Percentiles rank a stretch among this genome's conserved stretches.
Conservation (phyloP, 176 grass and related monocot species). For the barley (Hordeum vulgare) region DNA sequence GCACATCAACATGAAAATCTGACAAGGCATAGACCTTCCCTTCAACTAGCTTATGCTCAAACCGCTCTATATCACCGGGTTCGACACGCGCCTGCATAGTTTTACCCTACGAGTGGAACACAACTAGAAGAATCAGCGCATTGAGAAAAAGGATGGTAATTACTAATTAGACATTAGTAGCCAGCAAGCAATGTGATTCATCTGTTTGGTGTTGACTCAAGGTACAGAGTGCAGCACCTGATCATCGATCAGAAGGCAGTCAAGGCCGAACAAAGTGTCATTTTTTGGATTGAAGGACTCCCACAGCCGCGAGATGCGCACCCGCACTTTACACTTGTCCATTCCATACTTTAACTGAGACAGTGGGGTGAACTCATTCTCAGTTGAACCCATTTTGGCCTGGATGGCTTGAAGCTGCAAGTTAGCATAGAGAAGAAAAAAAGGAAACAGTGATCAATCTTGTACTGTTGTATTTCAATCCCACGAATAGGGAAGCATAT, state of each 20-base stretch:
- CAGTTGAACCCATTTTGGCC: neutral
- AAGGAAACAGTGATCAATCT: neutral
- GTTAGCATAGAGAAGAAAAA: neutral
- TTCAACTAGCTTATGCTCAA: neutral
- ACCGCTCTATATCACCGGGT: neutral
- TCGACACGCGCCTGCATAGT: neutral
- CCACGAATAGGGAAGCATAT: neutral
- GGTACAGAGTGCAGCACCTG: neutral
- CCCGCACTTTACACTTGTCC: neutral
- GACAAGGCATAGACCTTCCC: neutral
- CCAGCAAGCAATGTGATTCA: neutral
- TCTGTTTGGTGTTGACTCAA: neutral
- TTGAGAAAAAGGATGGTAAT: neutral
- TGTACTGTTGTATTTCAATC: neutral
- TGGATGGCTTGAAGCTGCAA: neutral
- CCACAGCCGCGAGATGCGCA: neutral
- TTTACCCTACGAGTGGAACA: neutral
- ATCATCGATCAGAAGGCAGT: neutral
- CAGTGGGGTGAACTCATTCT: conserved; percentile 1
- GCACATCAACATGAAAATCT: neutral
- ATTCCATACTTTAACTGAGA: neutral
- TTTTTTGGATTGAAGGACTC: neutral
- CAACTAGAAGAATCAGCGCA: neutral
- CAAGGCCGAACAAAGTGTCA: neutral
- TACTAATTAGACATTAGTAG: neutral